These are phyloP conservation scores for Coccomyxa sp. DNA, from an alignment of 139 green algal species.

Conservation along the genomic window DNA sequence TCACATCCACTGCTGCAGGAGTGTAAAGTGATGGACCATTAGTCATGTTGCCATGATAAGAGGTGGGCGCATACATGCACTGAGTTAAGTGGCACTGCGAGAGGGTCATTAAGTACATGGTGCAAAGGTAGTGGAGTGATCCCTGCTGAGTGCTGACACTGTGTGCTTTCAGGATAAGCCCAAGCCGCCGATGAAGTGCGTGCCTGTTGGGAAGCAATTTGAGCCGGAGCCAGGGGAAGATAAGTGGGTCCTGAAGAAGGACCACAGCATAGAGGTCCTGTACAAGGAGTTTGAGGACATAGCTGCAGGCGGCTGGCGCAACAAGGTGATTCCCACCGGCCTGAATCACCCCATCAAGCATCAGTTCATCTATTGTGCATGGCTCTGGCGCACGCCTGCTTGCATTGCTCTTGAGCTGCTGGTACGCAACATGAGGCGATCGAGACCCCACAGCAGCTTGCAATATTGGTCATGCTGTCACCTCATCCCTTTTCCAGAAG, in stretches of 20 bases:
- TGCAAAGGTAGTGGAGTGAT: no score
- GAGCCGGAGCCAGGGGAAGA: not conserved
- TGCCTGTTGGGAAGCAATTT: not conserved
- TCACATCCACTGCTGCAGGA: no score
- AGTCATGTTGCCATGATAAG: no score
- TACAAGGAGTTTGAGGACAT: slow-evolving; percentile 2
- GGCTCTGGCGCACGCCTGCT: not conserved
- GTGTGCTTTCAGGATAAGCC: not conserved
- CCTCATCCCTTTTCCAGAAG: not conserved
- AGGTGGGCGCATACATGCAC: no score
- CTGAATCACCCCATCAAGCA: not conserved
- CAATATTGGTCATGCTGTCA: not conserved
- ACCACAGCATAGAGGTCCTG: slow-evolving; percentile 9
- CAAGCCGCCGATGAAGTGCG: slow-evolving; percentile 13
- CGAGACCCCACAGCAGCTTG: not conserved
- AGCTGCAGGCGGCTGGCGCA: slow-evolving; percentile 17
- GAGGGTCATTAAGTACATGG: no score
- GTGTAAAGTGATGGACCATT: not conserved
- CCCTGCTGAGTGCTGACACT: no score
- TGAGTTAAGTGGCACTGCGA: no score
- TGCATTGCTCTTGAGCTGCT: not conserved
- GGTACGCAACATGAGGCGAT: not conserved
- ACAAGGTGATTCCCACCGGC: slow-evolving; percentile 2
- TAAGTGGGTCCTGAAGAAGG: not conserved
- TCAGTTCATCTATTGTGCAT: not conserved